A percentile compares a stretch with the other conserved stretches of the same genome.
phyloP scores from a whole-genome alignment of 1,284 basidiomycete species.

The Crepidotus sp. region DNA sequence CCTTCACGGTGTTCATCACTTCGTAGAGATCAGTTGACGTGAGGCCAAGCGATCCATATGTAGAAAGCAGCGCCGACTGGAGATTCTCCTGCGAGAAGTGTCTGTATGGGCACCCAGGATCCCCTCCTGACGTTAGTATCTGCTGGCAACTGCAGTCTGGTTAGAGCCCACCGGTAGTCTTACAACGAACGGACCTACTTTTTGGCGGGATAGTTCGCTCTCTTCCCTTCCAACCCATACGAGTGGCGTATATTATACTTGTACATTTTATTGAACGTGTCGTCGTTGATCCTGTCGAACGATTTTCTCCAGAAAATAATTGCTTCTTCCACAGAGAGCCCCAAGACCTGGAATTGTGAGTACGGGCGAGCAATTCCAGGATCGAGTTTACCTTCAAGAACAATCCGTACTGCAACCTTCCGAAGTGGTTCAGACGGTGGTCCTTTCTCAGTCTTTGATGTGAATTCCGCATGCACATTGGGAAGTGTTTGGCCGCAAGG shows the following conservation, averaged over 20 bases:
- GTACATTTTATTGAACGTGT: constrained; percentile 98
- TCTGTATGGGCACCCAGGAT: constrained; percentile 92
- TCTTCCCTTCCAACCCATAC: constrained; percentile 90
- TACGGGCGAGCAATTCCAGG: not conserved
- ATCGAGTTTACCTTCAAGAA: constrained; percentile 75
- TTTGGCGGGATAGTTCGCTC: constrained; percentile 91
- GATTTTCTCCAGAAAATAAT: constrained; percentile 89
- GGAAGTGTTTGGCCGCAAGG: constrained; percentile 84
- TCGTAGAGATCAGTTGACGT: constrained; percentile 72
- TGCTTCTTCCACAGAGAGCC: constrained; percentile 92
- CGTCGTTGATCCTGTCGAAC: constrained; percentile 75
- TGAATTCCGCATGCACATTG: constrained; percentile 90
- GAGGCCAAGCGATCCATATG: constrained; percentile 64
- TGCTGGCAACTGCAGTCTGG: constrained; percentile 72
- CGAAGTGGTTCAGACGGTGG: constrained; percentile 89
- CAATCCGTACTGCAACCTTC: constrained; percentile 84
- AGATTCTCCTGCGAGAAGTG: constrained; percentile 86
- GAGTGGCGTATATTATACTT: constrained; percentile 96
- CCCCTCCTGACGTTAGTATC: constrained; percentile 59
- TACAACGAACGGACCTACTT: constrained; percentile 40
- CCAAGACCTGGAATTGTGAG: constrained; percentile 60
- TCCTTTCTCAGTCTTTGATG: constrained; percentile 75
- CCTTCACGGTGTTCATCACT: constrained; percentile 77
- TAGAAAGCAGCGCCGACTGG: constrained; percentile 64
- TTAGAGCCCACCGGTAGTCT: constrained; percentile 3